Evolutionary conservation across 306 rosid species (phyloP).

Genomic region (Hylodesmum podocarpum): DNA sequence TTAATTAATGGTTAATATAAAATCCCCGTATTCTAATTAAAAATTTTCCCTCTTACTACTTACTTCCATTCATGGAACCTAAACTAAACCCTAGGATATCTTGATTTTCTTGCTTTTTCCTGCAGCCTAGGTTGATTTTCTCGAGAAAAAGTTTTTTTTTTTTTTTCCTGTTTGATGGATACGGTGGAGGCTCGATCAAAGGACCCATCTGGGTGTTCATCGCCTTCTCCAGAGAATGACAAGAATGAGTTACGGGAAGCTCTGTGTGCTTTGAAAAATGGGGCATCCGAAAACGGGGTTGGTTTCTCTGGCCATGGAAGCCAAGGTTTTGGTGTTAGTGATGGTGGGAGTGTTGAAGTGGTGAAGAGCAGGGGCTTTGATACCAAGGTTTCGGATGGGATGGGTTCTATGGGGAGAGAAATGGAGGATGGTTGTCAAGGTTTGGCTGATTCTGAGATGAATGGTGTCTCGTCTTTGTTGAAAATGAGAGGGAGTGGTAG

Average conservation of each 20-base stretch:
- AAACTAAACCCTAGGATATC: slow-evolving; percentile 43
- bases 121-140: slow-evolving; percentile 38
- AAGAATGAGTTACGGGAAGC: slow-evolving; percentile 31
- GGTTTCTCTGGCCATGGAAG: slow-evolving; percentile 27
- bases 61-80: background rate
- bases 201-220: slow-evolving; percentile 36
- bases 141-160: background rate
- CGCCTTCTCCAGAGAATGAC: slow-evolving; percentile 42
- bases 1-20: slow-evolving; percentile 1
- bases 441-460: slow-evolving; percentile 52
- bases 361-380: slow-evolving; percentile 30
- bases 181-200: slow-evolving; percentile 52
- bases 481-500: slow-evolving; percentile 45
- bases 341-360: slow-evolving; percentile 22
- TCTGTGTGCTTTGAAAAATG: slow-evolving; percentile 27
- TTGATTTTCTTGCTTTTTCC: slow-evolving; percentile 32
- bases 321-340: slow-evolving; percentile 27
- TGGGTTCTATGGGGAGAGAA: slow-evolving; percentile 11
- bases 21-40: slow-evolving; percentile 12
- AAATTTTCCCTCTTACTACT: background rate
- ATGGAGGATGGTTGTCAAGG: slow-evolving; percentile 35
- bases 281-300: slow-evolving; percentile 34
- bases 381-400: slow-evolving; percentile 22
- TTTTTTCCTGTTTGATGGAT: slow-evolving; percentile 39
- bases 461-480: slow-evolving; percentile 51